phyloP scores from a whole-genome alignment of 495 filamentous ascomycete genomes.

The Jackrogersella multiformis region DNA sequence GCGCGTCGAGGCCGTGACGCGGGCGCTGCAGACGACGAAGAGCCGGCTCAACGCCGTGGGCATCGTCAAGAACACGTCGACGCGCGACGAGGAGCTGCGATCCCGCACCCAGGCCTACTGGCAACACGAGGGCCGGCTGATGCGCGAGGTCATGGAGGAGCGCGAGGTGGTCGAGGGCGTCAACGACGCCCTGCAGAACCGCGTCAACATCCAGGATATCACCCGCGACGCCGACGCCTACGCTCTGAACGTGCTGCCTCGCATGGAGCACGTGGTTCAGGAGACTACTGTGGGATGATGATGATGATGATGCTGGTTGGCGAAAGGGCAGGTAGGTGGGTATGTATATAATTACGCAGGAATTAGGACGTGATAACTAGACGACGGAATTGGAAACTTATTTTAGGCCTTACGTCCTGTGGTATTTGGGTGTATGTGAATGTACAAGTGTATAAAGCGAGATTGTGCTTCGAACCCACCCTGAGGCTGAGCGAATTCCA shows the following conservation, averaged over 20 bases:
- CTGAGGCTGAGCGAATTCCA: too few species aligned
- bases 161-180: conserved; percentile 66
- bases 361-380: neutral
- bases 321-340: neutral
- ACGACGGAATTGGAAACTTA: too few species aligned
- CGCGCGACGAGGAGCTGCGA: conserved; percentile 62
- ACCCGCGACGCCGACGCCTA: conserved; percentile 65
- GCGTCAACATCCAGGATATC: conserved; percentile 60
- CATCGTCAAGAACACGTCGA: conserved; percentile 65
- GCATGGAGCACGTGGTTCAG: conserved; percentile 17
- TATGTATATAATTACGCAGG: neutral
- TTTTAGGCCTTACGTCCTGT: too few species aligned
- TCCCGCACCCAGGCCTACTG: conserved; percentile 59
- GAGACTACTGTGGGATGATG: conserved; percentile 20
- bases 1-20: conserved; percentile 55
- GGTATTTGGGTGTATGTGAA: too few species aligned
- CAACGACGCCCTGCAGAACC: conserved; percentile 61
- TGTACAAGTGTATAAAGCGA: too few species aligned
- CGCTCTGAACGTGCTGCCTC: conserved; percentile 56
- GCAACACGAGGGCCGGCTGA: conserved; percentile 62
- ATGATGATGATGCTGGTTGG: too few species aligned
- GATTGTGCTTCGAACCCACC: too few species aligned
- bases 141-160: conserved; percentile 68
- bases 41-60: conserved; percentile 60
- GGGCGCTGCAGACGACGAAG: conserved; percentile 51